Conservation (phyloP, 495 filamentous ascomycete genomes). For the Xylaria bambusicola region DNA sequence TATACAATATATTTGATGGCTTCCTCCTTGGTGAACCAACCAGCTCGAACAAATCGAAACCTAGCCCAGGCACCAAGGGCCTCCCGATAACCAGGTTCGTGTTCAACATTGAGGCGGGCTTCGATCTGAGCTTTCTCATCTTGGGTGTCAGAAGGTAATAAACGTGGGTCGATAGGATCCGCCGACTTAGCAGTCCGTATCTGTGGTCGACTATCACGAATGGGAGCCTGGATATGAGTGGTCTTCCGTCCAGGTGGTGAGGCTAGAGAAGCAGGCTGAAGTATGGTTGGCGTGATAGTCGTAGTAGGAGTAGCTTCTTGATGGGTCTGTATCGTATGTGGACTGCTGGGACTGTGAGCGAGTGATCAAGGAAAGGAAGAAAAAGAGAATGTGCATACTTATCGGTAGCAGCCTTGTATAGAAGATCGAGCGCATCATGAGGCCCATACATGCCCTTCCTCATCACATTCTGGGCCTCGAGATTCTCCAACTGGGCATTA, state of each 20-base stretch:
- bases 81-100: constrained; percentile 58
- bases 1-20: constrained; percentile 92
- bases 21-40: constrained; percentile 94
- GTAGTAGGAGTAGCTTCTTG: constrained; percentile 23
- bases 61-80: constrained; percentile 85
- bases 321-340: constrained; percentile 28
- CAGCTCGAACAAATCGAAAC: constrained; percentile 88
- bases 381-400: constrained; percentile 40
- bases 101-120: constrained; percentile 32
- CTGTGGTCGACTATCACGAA: constrained; percentile 21
- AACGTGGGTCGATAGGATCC: constrained; percentile 33
- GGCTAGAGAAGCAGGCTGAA: constrained; percentile 29
- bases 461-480: constrained; percentile 65
- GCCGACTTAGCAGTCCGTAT: constrained; percentile 28
- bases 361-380: constrained; percentile 3
- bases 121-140: constrained; percentile 42
- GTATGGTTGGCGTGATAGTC: constrained; percentile 23
- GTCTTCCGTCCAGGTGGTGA: constrained; percentile 27
- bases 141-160: constrained; percentile 25
- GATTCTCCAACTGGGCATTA: constrained; percentile 56
- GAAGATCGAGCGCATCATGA: constrained; percentile 68
- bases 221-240: constrained; percentile 22
- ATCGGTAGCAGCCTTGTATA: constrained; percentile 69
- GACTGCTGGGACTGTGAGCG: constrained; percentile 31
- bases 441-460: constrained; percentile 64